Conservation (phyloP, 1,139 yeast species). For the Casaregolazyma suthepensis region DNA sequence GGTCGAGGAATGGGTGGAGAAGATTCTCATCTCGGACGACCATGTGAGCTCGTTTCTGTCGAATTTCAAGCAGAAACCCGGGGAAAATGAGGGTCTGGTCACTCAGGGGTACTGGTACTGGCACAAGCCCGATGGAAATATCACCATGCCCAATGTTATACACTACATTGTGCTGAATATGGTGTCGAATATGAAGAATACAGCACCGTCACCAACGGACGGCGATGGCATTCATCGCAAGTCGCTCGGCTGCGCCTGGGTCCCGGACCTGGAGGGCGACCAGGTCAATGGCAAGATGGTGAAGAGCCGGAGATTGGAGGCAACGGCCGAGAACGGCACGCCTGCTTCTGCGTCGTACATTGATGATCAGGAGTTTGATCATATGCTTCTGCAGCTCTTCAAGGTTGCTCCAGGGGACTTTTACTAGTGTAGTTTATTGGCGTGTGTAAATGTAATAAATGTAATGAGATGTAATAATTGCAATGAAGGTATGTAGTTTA, state of each 20-base stretch:
- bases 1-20: conserved; percentile 1
- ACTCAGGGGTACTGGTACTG: not conserved
- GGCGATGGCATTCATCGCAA: not conserved
- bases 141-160: not conserved
- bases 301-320: not conserved
- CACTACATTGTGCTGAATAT: not conserved
- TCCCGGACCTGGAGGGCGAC: not conserved
- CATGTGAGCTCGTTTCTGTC: not conserved
- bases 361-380: conserved; percentile 7
- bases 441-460: no score
- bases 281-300: not conserved
- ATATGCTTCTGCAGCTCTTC: conserved; percentile 11
- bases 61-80: not conserved
- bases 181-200: not conserved
- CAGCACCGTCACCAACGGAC: not conserved
- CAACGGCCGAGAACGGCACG: not conserved
- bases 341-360: not conserved
- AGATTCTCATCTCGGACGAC: not conserved
- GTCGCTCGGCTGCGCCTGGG: not conserved
- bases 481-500: no score
- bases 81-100: not conserved
- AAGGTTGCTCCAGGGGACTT: conserved; percentile 6
- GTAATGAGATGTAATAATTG: no score
- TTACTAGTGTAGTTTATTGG: not conserved
- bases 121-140: not conserved